phyloP scores from a whole-genome alignment of 2,329 filamentous ascomycete species.

The Pseudopyricularia javanii region DNA sequence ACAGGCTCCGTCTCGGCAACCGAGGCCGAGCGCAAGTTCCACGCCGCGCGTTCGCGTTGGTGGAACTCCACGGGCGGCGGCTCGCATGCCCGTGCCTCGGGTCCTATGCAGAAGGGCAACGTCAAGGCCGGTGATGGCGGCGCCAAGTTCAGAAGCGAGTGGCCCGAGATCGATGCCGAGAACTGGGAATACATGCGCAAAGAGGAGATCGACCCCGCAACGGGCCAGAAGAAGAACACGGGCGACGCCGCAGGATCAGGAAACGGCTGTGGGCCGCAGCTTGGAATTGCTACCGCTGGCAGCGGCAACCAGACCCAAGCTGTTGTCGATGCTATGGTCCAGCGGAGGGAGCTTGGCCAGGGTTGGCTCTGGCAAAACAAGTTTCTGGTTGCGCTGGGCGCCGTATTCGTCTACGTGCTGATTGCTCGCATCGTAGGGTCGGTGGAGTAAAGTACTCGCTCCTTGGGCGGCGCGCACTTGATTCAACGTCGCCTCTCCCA shows the following conservation, averaged over 20 bases:
- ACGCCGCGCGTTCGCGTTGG: conserved; percentile 73
- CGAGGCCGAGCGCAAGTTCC: conserved; percentile 63
- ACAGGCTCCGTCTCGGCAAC: conserved; percentile 77
- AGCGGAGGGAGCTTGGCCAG: conserved; percentile 66
- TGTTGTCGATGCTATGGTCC: conserved; percentile 65
- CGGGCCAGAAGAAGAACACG: conserved; percentile 54
- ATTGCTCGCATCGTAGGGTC: conserved; percentile 60
- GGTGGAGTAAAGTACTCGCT: conserved; percentile 11
- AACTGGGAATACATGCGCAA: conserved; percentile 90
- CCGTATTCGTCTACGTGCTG: conserved; percentile 73
- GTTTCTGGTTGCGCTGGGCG: conserved; percentile 54
- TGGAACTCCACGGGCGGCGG: conserved; percentile 95
- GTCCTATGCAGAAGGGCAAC: conserved; percentile 53
- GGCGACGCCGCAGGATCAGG: conserved; percentile 22
- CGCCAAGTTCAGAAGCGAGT: conserved; percentile 78
- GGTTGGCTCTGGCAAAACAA: conserved; percentile 76
- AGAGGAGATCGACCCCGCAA: conserved; percentile 64
- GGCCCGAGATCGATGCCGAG: conserved; percentile 77
- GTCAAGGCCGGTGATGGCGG: conserved; percentile 89
- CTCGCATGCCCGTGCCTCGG: conserved; percentile 43
- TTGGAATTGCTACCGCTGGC: conserved; percentile 50
- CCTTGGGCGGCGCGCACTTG: too few species aligned
- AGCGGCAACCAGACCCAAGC: conserved; percentile 53
- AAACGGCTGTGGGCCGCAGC: conserved; percentile 32
- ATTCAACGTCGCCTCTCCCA: background rate